Evolutionary conservation across 2,329 filamentous ascomycete species (phyloP).

Genomic region (Conoideocrella luteorostrata): DNA sequence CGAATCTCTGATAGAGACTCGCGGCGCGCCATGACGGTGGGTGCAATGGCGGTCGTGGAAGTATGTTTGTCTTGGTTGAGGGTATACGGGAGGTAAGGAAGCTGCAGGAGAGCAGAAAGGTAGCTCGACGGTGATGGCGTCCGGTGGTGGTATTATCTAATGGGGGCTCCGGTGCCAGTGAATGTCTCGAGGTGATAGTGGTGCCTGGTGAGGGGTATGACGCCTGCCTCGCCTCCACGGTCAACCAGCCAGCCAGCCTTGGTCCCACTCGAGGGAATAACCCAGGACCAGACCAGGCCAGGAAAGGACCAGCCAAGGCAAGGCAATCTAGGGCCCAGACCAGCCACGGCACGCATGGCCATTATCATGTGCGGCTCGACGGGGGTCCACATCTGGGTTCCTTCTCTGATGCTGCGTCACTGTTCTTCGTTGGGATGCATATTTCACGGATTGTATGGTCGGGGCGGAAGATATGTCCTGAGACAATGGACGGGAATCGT

Average conservation of each 20-base stretch:
- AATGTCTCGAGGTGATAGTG: background rate
- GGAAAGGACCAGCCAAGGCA: background rate
- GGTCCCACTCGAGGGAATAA: conserved; percentile 9
- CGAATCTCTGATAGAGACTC: conserved; percentile 51
- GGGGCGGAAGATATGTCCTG: no score
- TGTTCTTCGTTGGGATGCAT: no score
- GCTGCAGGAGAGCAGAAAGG: background rate
- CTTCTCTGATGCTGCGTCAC: no score
- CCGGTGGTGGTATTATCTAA: no score
- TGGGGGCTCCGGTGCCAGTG: no score
- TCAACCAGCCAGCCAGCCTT: no score
- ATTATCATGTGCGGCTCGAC: background rate
- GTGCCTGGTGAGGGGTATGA: conserved; percentile 9
- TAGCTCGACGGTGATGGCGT: no score
- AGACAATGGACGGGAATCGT: no score
- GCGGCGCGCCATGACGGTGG: conserved; percentile 31
- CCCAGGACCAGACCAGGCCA: background rate
- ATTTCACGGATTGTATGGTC: no score
- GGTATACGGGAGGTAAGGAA: background rate
- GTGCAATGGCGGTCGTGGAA: background rate
- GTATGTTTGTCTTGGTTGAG: background rate
- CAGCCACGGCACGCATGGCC: no score
- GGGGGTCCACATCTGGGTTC: background rate
- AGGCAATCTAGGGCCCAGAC: background rate
- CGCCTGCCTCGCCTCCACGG: background rate